These are phyloP conservation scores for Saccharomycopsis capsularis DNA, from an alignment of 805 yeast species.

Conservation along the genomic window DNA sequence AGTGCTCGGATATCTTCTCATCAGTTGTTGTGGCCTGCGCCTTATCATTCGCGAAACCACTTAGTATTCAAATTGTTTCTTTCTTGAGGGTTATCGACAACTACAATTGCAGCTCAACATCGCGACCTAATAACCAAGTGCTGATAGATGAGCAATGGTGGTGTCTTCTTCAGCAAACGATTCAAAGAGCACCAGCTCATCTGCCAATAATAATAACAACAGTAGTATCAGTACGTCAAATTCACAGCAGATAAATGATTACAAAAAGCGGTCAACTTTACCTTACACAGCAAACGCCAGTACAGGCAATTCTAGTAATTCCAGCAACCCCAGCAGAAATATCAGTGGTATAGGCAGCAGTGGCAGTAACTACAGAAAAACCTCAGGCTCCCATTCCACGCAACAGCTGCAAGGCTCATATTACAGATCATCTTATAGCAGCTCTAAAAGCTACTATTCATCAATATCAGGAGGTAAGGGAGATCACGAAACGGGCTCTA, in stretches of 20 bases:
- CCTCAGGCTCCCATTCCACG: constrained; percentile 5
- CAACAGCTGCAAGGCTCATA: background rate
- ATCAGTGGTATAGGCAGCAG: no score
- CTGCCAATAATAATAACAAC: background rate
- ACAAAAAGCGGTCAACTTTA: constrained; percentile 5
- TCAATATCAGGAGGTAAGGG: background rate
- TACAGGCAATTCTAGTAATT: no score
- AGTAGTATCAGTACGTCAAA: background rate
- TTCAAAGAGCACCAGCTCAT: constrained; percentile 5
- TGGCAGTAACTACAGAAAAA: constrained; percentile 4
- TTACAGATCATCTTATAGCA: background rate
- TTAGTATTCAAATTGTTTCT: no score
- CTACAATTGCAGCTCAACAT: no score
- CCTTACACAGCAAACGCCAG: constrained; percentile 3
- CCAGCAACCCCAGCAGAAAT: no score
- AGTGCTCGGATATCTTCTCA: no score
- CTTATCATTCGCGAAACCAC: no score
- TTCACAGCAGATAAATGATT: background rate
- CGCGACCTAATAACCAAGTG: no score
- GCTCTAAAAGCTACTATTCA: constrained; percentile 1
- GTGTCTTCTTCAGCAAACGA: constrained; percentile 6
- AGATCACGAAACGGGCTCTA: background rate
- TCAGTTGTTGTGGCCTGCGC: no score
- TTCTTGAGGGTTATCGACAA: no score
- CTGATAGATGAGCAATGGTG: background rate